These are phyloP conservation scores for Paramecium sexaurelia DNA, from an alignment of 73 alveolate genomes.

Conservation along the genomic window DNA sequence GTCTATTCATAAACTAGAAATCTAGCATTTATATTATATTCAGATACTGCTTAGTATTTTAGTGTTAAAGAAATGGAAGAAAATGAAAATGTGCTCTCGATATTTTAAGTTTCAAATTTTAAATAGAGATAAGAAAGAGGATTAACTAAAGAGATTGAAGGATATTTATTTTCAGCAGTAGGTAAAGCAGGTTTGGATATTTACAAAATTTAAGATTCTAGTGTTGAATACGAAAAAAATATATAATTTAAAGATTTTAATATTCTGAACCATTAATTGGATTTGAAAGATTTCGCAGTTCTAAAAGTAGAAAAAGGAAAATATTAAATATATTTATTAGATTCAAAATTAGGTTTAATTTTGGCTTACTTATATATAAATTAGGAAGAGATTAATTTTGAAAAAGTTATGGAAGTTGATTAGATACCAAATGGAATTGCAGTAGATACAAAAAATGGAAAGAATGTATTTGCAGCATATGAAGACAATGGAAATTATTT, in stretches of 20 bases:
- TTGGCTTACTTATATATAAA: neutral
- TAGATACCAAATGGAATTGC: conserved; percentile 16
- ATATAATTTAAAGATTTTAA: neutral
- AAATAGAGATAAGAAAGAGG: conserved; percentile 9
- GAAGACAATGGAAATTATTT: neutral
- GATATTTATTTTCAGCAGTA: neutral
- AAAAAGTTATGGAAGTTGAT: neutral
- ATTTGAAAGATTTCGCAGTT: neutral
- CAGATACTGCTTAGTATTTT: conserved; percentile 12
- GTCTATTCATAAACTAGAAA: conserved; percentile 24
- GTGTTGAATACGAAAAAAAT: neutral
- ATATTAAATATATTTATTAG: conserved; percentile 19
- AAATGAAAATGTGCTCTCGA: neutral
- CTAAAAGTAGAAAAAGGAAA: neutral
- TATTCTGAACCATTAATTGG: neutral
- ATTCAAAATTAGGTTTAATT: neutral
- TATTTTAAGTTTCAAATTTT: neutral
- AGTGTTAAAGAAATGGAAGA: neutral
- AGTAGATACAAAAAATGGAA: conserved; percentile 46
- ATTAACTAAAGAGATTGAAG: conserved; percentile 27
- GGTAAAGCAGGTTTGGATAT: conserved; percentile 27
- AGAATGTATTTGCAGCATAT: conserved; percentile 22
- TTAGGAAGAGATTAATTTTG: neutral
- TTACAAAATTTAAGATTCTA: neutral
- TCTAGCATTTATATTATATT: neutral